phyloP scores from a whole-genome alignment of 2,329 filamentous ascomycete species.

The Knoxdaviesia proteae region DNA sequence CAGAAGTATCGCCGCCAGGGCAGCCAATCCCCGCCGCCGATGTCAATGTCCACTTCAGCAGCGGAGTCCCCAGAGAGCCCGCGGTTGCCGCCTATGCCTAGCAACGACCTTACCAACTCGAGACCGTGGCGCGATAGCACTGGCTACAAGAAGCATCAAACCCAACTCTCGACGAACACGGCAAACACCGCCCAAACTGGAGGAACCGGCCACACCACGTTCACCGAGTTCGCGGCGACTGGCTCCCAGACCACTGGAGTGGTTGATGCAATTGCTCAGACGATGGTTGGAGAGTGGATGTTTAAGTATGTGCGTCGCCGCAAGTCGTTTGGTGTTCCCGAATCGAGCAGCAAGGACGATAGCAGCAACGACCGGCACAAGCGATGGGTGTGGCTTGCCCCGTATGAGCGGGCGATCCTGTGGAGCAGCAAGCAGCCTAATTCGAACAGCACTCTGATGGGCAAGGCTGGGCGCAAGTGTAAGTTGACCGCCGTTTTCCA shows the following conservation, averaged over 20 bases:
- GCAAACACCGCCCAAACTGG: slow-evolving; percentile 22
- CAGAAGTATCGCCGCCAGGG: slow-evolving; percentile 22
- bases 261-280: slow-evolving; percentile 90
- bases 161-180: slow-evolving; percentile 40
- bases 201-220: slow-evolving; percentile 20
- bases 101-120: slow-evolving; percentile 49
- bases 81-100: slow-evolving; percentile 49
- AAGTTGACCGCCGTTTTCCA: slow-evolving; percentile 21
- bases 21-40: slow-evolving; percentile 41
- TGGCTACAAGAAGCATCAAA: slow-evolving; percentile 26
- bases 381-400: slow-evolving; percentile 95
- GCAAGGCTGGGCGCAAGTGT: slow-evolving; percentile 89
- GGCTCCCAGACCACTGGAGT: slow-evolving; percentile 53
- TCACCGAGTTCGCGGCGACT: slow-evolving; percentile 22
- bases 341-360: slow-evolving; percentile 45
- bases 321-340: slow-evolving; percentile 72
- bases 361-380: slow-evolving; percentile 68
- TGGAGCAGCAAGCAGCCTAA: slow-evolving; percentile 97
- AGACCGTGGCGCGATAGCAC: slow-evolving; percentile 18
- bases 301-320: slow-evolving; percentile 74
- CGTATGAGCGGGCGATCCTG: slow-evolving; percentile 86
- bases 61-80: slow-evolving; percentile 45
- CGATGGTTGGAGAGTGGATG: slow-evolving; percentile 97
- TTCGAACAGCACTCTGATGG: slow-evolving; percentile 68
- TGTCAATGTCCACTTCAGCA: slow-evolving; percentile 37